Base-by-base conservation (phyloP, 345 rosid genomes). In the Populus simonii region DNA sequence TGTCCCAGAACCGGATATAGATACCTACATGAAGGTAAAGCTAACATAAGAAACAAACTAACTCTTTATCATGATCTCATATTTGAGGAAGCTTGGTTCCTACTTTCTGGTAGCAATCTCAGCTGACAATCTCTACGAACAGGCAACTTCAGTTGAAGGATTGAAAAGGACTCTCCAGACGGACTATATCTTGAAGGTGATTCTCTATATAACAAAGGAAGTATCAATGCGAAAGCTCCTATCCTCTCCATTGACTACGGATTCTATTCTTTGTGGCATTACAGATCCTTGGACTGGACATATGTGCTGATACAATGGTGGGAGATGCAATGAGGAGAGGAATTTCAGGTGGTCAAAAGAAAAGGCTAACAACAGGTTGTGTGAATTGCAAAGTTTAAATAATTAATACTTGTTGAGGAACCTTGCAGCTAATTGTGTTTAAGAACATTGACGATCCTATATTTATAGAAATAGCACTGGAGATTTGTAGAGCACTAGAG, bases 261-360 rank as follows among this genome's bases (percentile, higher is more conserved):
- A 18, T 66, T 43, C 71, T 74, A 59, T 8, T 15, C 25, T 33
- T 16, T 7, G 22, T 71, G 53, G 53, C 53, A 47, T 47, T 47
- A 47, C 86, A 92, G 94, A 86, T 92, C 45, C 80, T 92, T 66
- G 97, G 97, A 61, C 85, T 92, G 49, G 91, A 91, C 71, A 80
- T 81, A 33, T 92, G 94, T 79, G 86, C 91, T 18, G 91, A 92
- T 67, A 89, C 91, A 13, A 81, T 89, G 33, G 93, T 87, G 9
- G 97, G 97, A 55, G 87, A 92, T 84, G 88, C 86, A 12, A 89
- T 91, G 94, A 84, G 73, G 68, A 84, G 94, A 79, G 97, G 94
- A 36, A 84, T 89, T 62, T 88, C 91, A 36, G 92, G 91, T 8
- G 88, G 89, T 27, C 86, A 88, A 69, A 88, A 81, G 83, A 86